These are phyloP conservation scores for Deuterostichococcus epilithicus DNA, from an alignment of 139 green algal species.

Conservation along the genomic window DNA sequence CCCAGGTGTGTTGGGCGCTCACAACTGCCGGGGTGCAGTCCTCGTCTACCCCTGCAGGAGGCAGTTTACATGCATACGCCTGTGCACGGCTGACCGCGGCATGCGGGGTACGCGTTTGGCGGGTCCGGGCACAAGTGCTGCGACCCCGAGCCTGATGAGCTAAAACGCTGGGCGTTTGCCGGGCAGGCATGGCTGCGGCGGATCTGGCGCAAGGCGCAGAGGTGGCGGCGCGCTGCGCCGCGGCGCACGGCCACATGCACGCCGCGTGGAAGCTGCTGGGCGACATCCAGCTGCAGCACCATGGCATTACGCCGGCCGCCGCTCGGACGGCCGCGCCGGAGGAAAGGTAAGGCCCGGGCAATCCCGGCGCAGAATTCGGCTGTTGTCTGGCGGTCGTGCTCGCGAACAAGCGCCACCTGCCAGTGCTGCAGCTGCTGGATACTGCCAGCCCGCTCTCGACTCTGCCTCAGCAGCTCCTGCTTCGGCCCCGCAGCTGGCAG, in stretches of 20 bases:
- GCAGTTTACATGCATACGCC: too few species aligned
- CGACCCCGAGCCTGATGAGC: too few species aligned
- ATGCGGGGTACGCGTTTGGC: too few species aligned
- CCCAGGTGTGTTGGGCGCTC: constrained; percentile 13
- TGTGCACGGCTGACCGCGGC: too few species aligned
- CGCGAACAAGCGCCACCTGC: background rate
- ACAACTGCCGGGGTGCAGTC: too few species aligned
- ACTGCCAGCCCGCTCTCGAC: background rate
- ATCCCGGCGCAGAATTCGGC: background rate
- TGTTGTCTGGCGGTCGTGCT: background rate
- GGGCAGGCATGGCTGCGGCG: constrained; percentile 37
- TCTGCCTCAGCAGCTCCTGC: background rate
- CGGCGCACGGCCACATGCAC: constrained; percentile 27
- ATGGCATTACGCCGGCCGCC: constrained; percentile 30
- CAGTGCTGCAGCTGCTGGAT: background rate
- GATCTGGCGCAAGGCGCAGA: constrained; percentile 44
- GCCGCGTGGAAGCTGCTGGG: constrained; percentile 71
- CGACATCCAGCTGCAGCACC: constrained; percentile 55
- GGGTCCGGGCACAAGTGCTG: too few species aligned
- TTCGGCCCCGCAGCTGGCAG: constrained; percentile 25
- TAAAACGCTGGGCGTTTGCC: background rate
- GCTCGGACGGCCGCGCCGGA: too few species aligned
- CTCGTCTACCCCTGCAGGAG: too few species aligned
- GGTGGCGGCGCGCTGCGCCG: constrained; percentile 15
- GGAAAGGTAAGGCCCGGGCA: background rate